Base-by-base conservation (phyloP, 768 basidiomycete species). In the Boletus sp. region DNA sequence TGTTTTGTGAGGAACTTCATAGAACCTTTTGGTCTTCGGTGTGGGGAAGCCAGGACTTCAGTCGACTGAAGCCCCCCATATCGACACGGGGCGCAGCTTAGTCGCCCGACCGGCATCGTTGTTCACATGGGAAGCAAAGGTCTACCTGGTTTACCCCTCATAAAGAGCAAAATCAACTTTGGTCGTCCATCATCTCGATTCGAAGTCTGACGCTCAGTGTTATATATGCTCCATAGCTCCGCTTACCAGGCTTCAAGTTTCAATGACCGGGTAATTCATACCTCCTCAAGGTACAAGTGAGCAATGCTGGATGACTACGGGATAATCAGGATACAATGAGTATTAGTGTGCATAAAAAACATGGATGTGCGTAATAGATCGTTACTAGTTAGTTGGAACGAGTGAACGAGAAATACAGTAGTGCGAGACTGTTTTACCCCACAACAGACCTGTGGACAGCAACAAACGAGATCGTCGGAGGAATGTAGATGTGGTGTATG, bases 281-380 rank as follows among this genome's bases (percentile, higher is more conserved):
- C 32, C 3, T 32, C 9, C 9, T 32, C 30, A 32, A 32, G 9
- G 11, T 9, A 9, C 30, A 17, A 14, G n/a, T 13, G 34, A 48
- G 7, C 11, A 40, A 14, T 14, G 27, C 2, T 37, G 15, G 25
- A 10, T 10, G 35, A 5, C 15, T 6, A 37, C 1, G 43, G 0
- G 17, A 23, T 4, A 8, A 29, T 37, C 44, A 37, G 10, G 41
- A 25, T 25, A 25, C 25, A 25, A 25, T 21, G 13, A 46, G 25
- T 25, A 47, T 47, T 27, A 34, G 25, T 25, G 25, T 29, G 45
- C 47, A 50, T 50, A 35, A 21, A 46, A 35, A 41, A 53, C 33
- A 44, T 33, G 51, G 25, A 40, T 40, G 51, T 37, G 27, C 2
- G 34, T 32, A 29, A 51, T 55, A 60, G 37, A 56, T 55, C 4